phyloP scores from a whole-genome alignment of 73 alveolate genomes.

The Strombidium stylifer region DNA sequence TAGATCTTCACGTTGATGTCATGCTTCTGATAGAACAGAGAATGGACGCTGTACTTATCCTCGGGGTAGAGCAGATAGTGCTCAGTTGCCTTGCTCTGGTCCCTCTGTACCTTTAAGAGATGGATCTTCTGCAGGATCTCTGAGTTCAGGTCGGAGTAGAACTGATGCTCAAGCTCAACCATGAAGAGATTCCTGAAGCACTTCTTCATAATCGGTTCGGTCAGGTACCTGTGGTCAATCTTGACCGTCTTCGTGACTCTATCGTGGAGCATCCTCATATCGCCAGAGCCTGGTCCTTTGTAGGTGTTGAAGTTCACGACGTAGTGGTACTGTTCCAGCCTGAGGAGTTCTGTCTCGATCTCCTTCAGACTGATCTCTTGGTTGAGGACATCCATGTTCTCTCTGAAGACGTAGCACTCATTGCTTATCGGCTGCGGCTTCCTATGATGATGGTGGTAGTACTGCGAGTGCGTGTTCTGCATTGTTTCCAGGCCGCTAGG shows the following conservation, averaged over 20 bases:
- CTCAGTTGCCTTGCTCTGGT: too few relatives aligned
- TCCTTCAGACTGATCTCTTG: constrained; percentile 39
- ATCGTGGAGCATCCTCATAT: constrained; percentile 31
- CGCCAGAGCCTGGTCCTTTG: constrained; percentile 26
- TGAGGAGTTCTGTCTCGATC: constrained; percentile 53
- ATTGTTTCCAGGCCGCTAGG: too few relatives aligned
- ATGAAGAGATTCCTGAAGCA: background rate
- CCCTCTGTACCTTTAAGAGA: background rate
- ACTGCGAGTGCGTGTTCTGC: too few relatives aligned
- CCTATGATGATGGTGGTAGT: too few relatives aligned
- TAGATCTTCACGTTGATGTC: constrained; percentile 35
- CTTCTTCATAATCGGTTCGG: constrained; percentile 3
- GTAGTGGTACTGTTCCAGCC: constrained; percentile 39
- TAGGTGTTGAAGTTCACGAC: constrained; percentile 37
- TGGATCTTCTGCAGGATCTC: background rate
- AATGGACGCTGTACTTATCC: background rate
- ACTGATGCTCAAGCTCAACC: background rate
- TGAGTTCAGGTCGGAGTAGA: background rate
- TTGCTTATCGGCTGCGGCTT: too few relatives aligned
- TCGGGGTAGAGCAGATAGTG: too few relatives aligned
- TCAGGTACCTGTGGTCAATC: constrained; percentile 2
- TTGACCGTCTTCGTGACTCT: constrained; percentile 5
- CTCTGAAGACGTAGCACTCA: too few relatives aligned
- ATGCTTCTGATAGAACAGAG: constrained; percentile 9
- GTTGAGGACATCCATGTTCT: constrained; percentile 59